Evolutionary conservation across 2,329 filamentous ascomycete genomes (phyloP).

Genomic region (Trichoderma aggressivum): DNA sequence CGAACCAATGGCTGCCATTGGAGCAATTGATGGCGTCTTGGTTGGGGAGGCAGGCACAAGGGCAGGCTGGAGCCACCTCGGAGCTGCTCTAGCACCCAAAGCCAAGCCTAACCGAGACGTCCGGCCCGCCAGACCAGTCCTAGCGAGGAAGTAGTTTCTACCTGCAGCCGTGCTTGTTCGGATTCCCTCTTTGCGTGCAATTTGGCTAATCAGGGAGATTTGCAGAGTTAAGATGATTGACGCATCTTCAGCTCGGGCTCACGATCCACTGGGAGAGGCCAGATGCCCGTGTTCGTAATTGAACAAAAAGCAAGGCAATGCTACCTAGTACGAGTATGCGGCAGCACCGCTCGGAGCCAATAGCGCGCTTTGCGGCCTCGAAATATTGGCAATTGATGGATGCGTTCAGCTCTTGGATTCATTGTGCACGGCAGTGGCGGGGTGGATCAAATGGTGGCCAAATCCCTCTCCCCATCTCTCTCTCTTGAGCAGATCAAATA

Average conservation of each 20-base stretch:
- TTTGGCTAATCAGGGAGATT: constrained; percentile 14
- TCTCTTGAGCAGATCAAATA: neutral
- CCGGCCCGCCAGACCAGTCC: constrained; percentile 11
- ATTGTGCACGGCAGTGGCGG: neutral
- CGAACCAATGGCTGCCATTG: neutral
- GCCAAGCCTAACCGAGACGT: constrained; percentile 15
- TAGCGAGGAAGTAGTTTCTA: constrained; percentile 16
- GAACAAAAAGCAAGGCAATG: neutral
- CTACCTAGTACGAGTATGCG: no score
- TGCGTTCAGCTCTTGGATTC: constrained; percentile 1
- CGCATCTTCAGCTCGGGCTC: constrained; percentile 11
- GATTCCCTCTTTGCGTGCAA: neutral
- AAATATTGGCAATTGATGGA: neutral
- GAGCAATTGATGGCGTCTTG: neutral
- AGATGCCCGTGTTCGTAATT: neutral
- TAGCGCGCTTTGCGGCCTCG: neutral
- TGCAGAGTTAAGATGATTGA: neutral
- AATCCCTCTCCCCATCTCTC: neutral
- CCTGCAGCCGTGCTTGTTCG: neutral
- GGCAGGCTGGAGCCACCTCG: constrained; percentile 10
- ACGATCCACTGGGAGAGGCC: constrained; percentile 10
- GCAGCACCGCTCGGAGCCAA: neutral
- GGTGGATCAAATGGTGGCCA: neutral
- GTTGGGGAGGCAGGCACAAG: constrained; percentile 4
- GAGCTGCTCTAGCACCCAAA: constrained; percentile 11